Percentiles rank a stretch among this genome's conserved stretches.
These are phyloP conservation scores for Agarophyton chilense DNA, from an alignment of 23 red algal genomes.

Conservation along the genomic window DNA sequence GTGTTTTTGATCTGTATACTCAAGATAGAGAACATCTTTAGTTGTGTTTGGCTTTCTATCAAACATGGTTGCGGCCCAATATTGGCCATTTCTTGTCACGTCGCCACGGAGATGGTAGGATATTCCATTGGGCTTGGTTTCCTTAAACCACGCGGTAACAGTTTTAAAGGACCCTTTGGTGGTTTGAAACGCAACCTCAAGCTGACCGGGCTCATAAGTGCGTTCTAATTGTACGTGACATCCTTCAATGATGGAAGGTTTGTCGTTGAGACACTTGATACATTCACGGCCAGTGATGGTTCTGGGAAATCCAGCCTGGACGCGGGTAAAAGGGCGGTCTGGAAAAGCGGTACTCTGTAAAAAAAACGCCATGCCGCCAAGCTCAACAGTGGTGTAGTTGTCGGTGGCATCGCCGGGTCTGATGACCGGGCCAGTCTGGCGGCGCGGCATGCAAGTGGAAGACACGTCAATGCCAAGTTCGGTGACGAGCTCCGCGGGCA, in stretches of 20 bases:
- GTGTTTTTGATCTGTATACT: constrained; percentile 41
- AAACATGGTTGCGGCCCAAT: constrained; percentile 34
- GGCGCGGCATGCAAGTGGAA: background rate
- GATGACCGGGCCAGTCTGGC: constrained; percentile 25
- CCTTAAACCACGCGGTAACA: constrained; percentile 8
- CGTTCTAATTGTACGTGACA: background rate
- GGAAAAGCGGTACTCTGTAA: constrained; percentile 9
- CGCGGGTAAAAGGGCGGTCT: background rate
- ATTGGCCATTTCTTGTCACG: constrained; percentile 14
- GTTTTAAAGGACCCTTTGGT: constrained; percentile 8
- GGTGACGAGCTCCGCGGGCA: constrained; percentile 33
- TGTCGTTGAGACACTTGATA: constrained; percentile 25
- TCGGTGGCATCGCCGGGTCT: background rate
- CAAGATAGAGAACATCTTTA: constrained; percentile 32
- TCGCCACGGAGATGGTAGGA: constrained; percentile 11
- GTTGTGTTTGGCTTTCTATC: background rate
- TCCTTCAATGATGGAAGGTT: background rate
- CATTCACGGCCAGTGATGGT: constrained; percentile 30
- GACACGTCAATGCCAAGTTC: constrained; percentile 48
- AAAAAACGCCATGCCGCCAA: constrained; percentile 44
- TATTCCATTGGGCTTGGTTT: background rate
- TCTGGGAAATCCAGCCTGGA: constrained; percentile 24
- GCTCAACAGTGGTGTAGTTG: constrained; percentile 39
- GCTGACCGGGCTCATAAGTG: constrained; percentile 16
- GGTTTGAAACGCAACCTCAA: background rate